These are phyloP conservation scores for Boletus rubroflammeus DNA, from an alignment of 768 basidiomycete genomes.

Conservation along the genomic window DNA sequence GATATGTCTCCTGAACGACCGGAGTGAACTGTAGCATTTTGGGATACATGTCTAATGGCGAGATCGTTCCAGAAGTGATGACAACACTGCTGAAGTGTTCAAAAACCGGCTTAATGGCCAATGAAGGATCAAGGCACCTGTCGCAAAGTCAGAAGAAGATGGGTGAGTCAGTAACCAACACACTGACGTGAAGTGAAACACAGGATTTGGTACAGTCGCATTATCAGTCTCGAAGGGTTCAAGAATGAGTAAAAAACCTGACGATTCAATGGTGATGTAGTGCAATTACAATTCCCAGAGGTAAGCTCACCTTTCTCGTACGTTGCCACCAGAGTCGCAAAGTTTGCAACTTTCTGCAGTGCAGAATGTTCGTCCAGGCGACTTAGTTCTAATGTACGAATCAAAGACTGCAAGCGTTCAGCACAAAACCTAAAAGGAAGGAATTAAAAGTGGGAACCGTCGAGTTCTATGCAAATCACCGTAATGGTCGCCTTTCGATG, in stretches of 20 bases:
- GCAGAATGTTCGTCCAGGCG: slow-evolving; percentile 89
- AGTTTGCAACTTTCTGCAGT: slow-evolving; percentile 92
- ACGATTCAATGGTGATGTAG: neutral
- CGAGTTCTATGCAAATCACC: slow-evolving; percentile 45
- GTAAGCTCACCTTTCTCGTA: slow-evolving; percentile 82
- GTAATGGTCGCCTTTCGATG: slow-evolving; percentile 88
- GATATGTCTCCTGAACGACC: slow-evolving; percentile 93
- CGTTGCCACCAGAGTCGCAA: slow-evolving; percentile 95
- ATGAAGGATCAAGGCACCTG: slow-evolving; percentile 95
- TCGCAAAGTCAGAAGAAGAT: slow-evolving; percentile 12
- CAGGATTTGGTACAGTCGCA: slow-evolving; percentile 96
- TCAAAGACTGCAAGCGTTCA: slow-evolving; percentile 90
- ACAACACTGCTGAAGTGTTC: slow-evolving; percentile 98
- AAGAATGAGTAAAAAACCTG: slow-evolving; percentile 93
- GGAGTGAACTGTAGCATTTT: slow-evolving; percentile 99
- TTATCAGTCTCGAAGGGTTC: slow-evolving; percentile 99
- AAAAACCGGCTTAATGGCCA: slow-evolving; percentile 97
- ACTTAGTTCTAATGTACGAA: slow-evolving; percentile 85
- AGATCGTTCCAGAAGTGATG: slow-evolving; percentile 98
- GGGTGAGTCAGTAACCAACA: neutral
- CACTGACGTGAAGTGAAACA: slow-evolving; percentile 93
- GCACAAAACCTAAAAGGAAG: slow-evolving; percentile 76
- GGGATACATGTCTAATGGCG: slow-evolving; percentile 98
- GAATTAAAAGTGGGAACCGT: neutral
- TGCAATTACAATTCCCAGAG: neutral